A percentile compares a stretch with the other conserved stretches of the same genome.
phyloP scores from a whole-genome alignment of 495 filamentous ascomycete genomes.

The Chaetomium cochliodes region DNA sequence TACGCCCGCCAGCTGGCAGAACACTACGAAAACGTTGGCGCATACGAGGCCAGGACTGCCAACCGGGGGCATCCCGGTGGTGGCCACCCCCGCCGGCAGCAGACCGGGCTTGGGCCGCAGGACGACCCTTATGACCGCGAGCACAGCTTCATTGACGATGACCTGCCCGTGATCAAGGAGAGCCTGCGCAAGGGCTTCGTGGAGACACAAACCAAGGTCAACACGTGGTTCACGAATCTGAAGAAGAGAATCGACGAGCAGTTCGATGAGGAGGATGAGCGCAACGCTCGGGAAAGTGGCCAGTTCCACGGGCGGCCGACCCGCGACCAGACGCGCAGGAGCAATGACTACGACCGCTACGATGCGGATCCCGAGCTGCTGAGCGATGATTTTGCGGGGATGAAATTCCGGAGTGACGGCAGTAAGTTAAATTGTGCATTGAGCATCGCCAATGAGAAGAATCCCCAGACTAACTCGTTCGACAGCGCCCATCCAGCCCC shows the following conservation, averaged over 20 bases:
- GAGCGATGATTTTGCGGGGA: conserved; percentile 84
- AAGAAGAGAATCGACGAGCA: conserved; percentile 91
- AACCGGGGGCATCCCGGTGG: conserved; percentile 32
- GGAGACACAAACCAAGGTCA: conserved; percentile 91
- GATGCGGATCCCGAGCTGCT: conserved; percentile 93
- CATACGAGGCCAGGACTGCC: conserved; percentile 52
- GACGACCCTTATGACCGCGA: conserved; percentile 57
- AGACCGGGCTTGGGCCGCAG: conserved; percentile 46
- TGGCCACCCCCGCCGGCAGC: conserved; percentile 40
- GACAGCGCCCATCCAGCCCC: conserved; percentile 34
- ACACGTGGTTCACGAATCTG: conserved; percentile 83
- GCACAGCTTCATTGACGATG: conserved; percentile 92
- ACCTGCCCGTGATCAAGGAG: conserved; percentile 88
- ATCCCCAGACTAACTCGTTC: neutral
- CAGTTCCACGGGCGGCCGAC: conserved; percentile 39
- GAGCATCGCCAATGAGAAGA: neutral
- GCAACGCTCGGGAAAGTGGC: conserved; percentile 23
- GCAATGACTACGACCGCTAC: conserved; percentile 82
- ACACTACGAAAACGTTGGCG: conserved; percentile 68
- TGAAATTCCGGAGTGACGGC: conserved; percentile 74
- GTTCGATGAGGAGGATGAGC: conserved; percentile 58
- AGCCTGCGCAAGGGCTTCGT: conserved; percentile 93
- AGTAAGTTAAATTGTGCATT: conserved; percentile 51
- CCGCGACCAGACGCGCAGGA: conserved; percentile 58
- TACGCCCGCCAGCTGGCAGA: conserved; percentile 93